Evolutionary conservation across 148 eudicot species (phyloP), one percentile per base, ranked within the genome.

Genomic region (Diospyros kaki): DNA sequence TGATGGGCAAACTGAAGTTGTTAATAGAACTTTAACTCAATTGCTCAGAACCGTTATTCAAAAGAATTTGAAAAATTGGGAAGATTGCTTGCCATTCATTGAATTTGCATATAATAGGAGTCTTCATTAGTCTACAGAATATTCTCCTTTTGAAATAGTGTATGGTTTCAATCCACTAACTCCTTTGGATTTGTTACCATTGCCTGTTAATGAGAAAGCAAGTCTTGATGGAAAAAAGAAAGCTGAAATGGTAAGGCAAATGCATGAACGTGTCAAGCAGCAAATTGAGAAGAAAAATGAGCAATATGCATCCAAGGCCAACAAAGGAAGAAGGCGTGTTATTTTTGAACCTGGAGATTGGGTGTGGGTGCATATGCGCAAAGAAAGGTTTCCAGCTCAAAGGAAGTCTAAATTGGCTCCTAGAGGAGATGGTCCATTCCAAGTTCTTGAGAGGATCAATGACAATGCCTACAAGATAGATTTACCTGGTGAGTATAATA

Each of bases 101-200:
- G 56, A 53, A 12, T 53, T 53, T 53, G 56, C 56, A 53, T 53
- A 53, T 53, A 53, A 53, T 53, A 5, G 56, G 56, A 53, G 52
- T 53, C 10, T 52, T 8, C 73, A 70, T 70, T 70, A 62, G 53
- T 9, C 73, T 17, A 70, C 73, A n/a, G 13, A 18, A 4, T 70
- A 52, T 56, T 70, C 61, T 2, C 61, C 61, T 42, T 70, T 70
- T 70, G 61, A 70, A 12, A 70, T 70, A 15, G 64, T 56, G 2
- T 43, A 58, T 56, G 48, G 75, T 58, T 72, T 72, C 58, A 72
- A 72, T 41, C 75, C 64, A 3, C 14, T 55, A 44, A 56, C 75
- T 6, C 64, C 9, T 13, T 72, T 72, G 64, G 75, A 72, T 56
- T 72, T 71, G 44, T 17, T 12, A 9, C 64, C 64, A 56, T 72